These are phyloP conservation scores for Sphagnum tenellum DNA, from an alignment of 225 moss, liverwort and hornwort genomes.

Conservation along the genomic window DNA sequence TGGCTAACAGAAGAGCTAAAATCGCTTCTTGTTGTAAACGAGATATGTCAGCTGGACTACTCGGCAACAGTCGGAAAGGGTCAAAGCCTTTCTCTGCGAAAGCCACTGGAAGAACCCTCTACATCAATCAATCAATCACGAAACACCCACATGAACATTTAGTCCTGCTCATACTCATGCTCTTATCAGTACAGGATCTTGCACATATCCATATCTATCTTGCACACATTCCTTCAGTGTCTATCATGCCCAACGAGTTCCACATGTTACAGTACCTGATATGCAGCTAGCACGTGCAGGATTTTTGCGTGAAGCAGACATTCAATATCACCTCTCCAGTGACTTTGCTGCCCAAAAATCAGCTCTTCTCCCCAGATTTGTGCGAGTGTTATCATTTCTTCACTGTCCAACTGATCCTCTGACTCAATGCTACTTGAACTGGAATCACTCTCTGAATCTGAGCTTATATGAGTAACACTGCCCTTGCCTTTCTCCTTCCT, in stretches of 20 bases:
- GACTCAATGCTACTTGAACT: conserved; percentile 10
- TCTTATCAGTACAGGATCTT: background rate
- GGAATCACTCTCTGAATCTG: conserved; percentile 10
- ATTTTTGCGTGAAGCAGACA: conserved; percentile 66
- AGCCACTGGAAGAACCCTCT: conserved; percentile 81
- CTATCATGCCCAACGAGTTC: no score
- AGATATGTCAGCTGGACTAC: conserved; percentile 52
- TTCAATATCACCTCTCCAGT: conserved; percentile 17
- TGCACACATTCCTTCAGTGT: no score
- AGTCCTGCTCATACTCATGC: background rate
- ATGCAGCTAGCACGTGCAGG: conserved; percentile 77
- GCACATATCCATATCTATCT: no score
- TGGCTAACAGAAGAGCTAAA: conserved; percentile 60
- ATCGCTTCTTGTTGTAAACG: conserved; percentile 63
- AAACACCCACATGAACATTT: background rate
- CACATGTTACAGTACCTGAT: conserved; percentile 46
- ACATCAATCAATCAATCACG: conserved; percentile 6
- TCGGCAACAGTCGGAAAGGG: conserved; percentile 81
- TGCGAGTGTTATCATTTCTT: conserved; percentile 28
- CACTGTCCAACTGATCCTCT: conserved; percentile 29
- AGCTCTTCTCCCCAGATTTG: conserved; percentile 63
- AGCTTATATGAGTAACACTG: conserved; percentile 8
- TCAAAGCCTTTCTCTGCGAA: conserved; percentile 89
- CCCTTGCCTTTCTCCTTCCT: conserved; percentile 49
- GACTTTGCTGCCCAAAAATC: conserved; percentile 7